Evolutionary conservation across 192 early-diverging fungal species (phyloP).

Genomic region (Ramicandelaber brevisporus): DNA sequence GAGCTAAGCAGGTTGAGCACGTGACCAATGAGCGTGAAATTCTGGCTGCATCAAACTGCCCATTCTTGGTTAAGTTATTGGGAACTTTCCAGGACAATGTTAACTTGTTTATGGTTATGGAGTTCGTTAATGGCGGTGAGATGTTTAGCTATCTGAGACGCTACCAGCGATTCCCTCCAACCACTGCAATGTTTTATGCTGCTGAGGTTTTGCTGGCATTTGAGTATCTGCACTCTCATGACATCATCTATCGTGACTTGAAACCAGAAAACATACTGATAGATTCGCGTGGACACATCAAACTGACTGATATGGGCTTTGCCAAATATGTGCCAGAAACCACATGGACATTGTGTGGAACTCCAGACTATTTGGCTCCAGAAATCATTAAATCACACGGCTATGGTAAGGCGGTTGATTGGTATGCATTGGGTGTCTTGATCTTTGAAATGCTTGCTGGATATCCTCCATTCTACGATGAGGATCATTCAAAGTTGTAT

Average conservation of each 20-base stretch:
- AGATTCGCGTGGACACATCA: conserved; percentile 48
- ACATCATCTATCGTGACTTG: conserved; percentile 77
- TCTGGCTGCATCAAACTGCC: conserved; percentile 61
- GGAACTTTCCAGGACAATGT: conserved; percentile 81
- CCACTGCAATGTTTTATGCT: conserved; percentile 73
- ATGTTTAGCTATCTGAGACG: conserved; percentile 52
- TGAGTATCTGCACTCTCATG: conserved; percentile 60
- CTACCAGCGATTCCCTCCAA: conserved; percentile 61
- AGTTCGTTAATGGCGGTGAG: conserved; percentile 90
- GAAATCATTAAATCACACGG: conserved; percentile 85
- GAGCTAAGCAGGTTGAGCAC: conserved; percentile 90
- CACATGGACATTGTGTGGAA: conserved; percentile 68
- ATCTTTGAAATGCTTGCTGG: conserved; percentile 93
- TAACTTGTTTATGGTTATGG: conserved; percentile 87
- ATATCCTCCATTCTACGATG: conserved; percentile 86
- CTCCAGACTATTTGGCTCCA: conserved; percentile 64
- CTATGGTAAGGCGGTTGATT: conserved; percentile 82
- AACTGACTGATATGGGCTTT: conserved; percentile 76
- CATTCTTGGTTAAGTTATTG: conserved; percentile 79
- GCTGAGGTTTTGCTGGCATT: conserved; percentile 71
- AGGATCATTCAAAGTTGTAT: conserved; percentile 77
- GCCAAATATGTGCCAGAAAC: conserved; percentile 57
- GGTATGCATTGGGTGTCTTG: conserved; percentile 82
- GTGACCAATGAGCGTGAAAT: conserved; percentile 92
- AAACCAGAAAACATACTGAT: conserved; percentile 75